A percentile compares a stretch with the other conserved stretches of the same genome.
phyloP scores from a whole-genome alignment of 495 filamentous ascomycete genomes.

The Penicillium goetzii region DNA sequence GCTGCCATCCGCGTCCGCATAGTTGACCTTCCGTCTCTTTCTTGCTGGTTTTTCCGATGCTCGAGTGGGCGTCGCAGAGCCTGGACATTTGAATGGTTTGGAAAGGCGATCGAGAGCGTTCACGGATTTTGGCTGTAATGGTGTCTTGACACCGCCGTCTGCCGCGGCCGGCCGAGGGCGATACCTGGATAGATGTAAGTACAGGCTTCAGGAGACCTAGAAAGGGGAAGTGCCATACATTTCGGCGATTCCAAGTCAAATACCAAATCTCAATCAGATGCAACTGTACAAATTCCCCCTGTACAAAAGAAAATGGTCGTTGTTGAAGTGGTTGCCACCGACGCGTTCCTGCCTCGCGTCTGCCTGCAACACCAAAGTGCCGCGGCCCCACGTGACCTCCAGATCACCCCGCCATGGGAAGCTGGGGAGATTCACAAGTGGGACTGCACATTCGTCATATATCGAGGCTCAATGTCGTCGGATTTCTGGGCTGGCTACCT shows the following conservation, averaged over 20 bases:
- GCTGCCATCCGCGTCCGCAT: conserved; percentile 75
- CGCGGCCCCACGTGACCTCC: conserved; percentile 42
- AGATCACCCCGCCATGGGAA: conserved; percentile 19
- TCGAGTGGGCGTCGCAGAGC: conserved; percentile 70
- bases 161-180: conserved; percentile 38
- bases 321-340: conserved; percentile 15
- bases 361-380: conserved; percentile 44
- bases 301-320: conserved; percentile 5
- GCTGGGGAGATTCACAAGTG: conserved; percentile 15
- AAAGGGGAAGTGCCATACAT: conserved; percentile 24
- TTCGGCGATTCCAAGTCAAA: background rate
- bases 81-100: conserved; percentile 93
- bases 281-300: conserved; percentile 19
- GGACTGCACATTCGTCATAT: conserved; percentile 8
- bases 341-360: conserved; percentile 36
- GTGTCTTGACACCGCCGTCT: conserved; percentile 43
- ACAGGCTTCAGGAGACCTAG: background rate
- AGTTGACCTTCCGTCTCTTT: conserved; percentile 89
- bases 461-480: conserved; percentile 61
- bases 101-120: conserved; percentile 71
- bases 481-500: conserved; percentile 90
- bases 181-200: conserved; percentile 43
- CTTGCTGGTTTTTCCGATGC: conserved; percentile 80
- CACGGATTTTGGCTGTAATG: conserved; percentile 41
- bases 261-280: background rate